Base-by-base conservation (phyloP, 2,329 filamentous ascomycete species). In the Aspergillus sp. region DNA sequence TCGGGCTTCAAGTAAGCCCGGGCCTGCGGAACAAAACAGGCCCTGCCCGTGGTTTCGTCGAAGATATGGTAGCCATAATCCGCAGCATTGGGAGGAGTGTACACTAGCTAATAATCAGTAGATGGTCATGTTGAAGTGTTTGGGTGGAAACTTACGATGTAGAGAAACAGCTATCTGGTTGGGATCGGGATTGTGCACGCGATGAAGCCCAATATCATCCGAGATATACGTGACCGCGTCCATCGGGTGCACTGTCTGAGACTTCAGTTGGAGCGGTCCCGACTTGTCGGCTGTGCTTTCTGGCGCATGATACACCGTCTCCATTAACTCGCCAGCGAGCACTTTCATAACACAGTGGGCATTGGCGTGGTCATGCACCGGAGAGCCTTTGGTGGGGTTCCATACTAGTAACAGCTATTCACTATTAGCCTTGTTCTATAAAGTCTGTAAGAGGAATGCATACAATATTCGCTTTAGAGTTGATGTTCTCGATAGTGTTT, bases 301-400 rank as follows among this genome's bases (percentile, higher is more conserved):
- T 1, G 71, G 71, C 3, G 63, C 36, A 5, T 66, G 26, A 16
- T 73, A 73, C 9, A 73, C 65, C 1, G 70, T 70, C 50, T 73
- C 71, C 16, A 65, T 64, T 6, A 73, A 56, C 22, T 71, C 63
- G 2, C 71, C 71, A 11, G 71, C 67, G 11, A 75, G 56, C 5
- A 75, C 63, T 52, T 75, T 75, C 73, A 75, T 75, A 55, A 75
- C 70, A 57, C 73, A 75, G 58, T 75, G 73, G 14, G 73, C 73
- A 45, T 74, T 71, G 56, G 72, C 72, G 49, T 75, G 73, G 56
- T 75, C 73, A 32, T 75, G 73, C 49, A 75, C 67, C 0, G 71
- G 72, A 0, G 71, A 73, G 24, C 73, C 73, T 52, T 74, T 75
- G n/a, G 67, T 64, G 0, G 73, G 73, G 42, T 73, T 74, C 73